A percentile compares a stretch with the other conserved stretches of the same genome.
phyloP scores from a whole-genome alignment of 345 rosid species.

The Kernera saxatilis region DNA sequence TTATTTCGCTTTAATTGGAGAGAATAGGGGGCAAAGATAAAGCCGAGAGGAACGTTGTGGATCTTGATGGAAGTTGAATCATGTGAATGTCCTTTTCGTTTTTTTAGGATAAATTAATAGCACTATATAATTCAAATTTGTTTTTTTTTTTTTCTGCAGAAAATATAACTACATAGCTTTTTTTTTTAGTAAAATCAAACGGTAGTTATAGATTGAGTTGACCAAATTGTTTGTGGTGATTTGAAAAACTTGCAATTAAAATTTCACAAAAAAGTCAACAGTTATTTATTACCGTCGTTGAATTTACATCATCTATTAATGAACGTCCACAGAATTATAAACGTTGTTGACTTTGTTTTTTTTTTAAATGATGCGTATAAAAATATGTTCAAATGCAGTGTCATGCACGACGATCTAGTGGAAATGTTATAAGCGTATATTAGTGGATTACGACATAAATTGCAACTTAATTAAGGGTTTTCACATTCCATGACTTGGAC shows the following conservation, averaged over 20 bases:
- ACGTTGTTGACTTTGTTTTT: not conserved
- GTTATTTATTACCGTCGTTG: not conserved
- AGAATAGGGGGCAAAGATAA: not conserved
- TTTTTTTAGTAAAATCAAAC: not conserved
- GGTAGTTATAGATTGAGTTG: not conserved
- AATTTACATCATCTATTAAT: not conserved
- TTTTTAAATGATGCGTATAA: not conserved
- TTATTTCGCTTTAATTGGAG: slow-evolving; percentile 6
- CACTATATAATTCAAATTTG: not conserved
- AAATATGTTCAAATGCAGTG: not conserved
- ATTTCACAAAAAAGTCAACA: not conserved
- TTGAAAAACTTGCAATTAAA: not conserved
- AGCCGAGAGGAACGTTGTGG: slow-evolving; percentile 23
- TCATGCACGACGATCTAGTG: not conserved
- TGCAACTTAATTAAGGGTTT: not conserved
- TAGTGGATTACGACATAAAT: not conserved
- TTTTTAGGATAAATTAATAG: not conserved
- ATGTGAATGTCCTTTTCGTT: slow-evolving; percentile 16
- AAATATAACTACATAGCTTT: not conserved
- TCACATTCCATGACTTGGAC: slow-evolving; percentile 7
- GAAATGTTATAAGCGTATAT: not conserved
- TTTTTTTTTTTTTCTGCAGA: not conserved
- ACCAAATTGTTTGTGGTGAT: not conserved
- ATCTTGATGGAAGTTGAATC: slow-evolving; percentile 24
- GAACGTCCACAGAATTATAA: not conserved